phyloP scores from a whole-genome alignment of 148 eudicot genomes.

The Rhododendron ferrugineum region DNA sequence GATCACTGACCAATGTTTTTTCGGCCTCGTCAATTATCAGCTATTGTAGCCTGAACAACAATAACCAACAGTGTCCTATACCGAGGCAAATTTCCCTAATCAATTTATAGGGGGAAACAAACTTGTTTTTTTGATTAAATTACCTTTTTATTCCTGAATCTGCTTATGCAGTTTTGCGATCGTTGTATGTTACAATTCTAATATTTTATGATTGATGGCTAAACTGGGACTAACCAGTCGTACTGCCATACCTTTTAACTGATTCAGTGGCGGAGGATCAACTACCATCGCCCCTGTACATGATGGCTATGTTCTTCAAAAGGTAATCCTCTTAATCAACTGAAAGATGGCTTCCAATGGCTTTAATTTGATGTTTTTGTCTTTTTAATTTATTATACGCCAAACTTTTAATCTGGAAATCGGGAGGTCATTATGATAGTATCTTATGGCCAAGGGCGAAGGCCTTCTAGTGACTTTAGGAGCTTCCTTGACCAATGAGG shows the following conservation, averaged over 20 bases:
- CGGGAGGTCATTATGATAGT: background rate
- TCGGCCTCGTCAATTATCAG: background rate
- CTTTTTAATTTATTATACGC: background rate
- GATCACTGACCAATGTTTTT: background rate
- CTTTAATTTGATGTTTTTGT: constrained; percentile 2
- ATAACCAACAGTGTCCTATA: background rate
- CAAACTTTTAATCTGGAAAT: background rate
- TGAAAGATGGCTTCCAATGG: background rate
- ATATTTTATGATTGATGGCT: background rate
- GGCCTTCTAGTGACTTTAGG: background rate
- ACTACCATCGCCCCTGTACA: constrained; percentile 97
- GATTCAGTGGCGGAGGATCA: constrained; percentile 92
- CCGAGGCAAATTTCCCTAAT: background rate
- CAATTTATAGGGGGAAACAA: background rate
- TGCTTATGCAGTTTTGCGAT: background rate
- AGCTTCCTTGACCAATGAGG: background rate
- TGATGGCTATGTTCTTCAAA: constrained; percentile 97
- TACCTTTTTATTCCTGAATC: background rate
- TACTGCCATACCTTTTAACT: constrained; percentile 10
- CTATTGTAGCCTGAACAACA: background rate
- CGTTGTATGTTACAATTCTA: background rate
- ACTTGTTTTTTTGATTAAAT: background rate
- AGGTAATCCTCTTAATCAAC: constrained; percentile 42
- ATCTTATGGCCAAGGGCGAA: background rate
- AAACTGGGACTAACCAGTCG: constrained; percentile 9